A percentile compares a stretch with the other conserved stretches of the same genome.
These are phyloP conservation scores for Cystobasidiopsis lactophilus DNA, from an alignment of 768 basidiomycete species.

Conservation along the genomic window DNA sequence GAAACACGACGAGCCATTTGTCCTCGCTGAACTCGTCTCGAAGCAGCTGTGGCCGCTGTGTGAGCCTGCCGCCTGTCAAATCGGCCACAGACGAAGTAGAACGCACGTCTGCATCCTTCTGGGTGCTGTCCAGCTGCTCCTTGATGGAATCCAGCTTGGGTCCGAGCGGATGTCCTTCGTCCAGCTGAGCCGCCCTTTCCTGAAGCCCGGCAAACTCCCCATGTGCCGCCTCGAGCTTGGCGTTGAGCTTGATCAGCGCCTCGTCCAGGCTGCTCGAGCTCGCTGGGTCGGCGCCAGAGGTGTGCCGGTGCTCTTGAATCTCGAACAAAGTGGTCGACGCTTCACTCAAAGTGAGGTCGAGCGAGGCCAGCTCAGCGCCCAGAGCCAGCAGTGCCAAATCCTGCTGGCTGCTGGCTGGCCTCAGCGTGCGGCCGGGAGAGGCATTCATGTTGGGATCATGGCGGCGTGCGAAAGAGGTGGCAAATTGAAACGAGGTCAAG, in stretches of 20 bases:
- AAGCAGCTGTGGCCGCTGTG: constrained; percentile 48
- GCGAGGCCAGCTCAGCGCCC: background rate
- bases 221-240: constrained; percentile 13
- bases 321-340: background rate
- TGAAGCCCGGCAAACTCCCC: constrained; percentile 7
- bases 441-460: too few species aligned
- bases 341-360: background rate
- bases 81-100: too few species aligned
- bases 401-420: too few species aligned
- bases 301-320: constrained; percentile 17
- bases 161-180: constrained; percentile 29
- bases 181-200: too few species aligned
- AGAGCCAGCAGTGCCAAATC: background rate
- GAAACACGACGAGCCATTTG: constrained; percentile 63
- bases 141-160: constrained; percentile 53
- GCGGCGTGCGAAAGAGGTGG: too few species aligned
- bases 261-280: constrained; percentile 8
- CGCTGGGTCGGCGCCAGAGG: constrained; percentile 1
- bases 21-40: constrained; percentile 78
- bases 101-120: constrained; percentile 16
- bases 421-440: too few species aligned
- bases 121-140: constrained; percentile 47
- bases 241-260: constrained; percentile 12
- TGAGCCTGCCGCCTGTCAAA: too few species aligned
- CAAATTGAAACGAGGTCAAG: too few species aligned